Conservation (phyloP, 2,329 filamentous ascomycete species). For the Talaromyces rugulosus region DNA sequence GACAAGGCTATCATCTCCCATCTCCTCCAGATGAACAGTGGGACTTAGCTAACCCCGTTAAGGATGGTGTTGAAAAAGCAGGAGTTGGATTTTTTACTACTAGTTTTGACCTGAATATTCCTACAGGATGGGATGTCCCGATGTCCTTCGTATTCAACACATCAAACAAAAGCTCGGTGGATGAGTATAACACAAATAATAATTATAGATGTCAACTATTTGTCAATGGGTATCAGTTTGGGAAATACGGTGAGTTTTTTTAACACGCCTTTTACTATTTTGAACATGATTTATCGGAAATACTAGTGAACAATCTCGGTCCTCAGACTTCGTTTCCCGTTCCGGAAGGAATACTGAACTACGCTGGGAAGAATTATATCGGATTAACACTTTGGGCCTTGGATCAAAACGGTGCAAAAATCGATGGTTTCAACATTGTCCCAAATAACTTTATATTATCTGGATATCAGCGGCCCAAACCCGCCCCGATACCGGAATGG, state of each 20-base stretch:
- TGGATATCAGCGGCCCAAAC: neutral
- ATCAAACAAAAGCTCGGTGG: neutral
- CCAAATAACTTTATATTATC: slow-evolving; percentile 2
- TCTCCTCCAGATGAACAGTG: neutral
- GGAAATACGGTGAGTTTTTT: slow-evolving; percentile 46
- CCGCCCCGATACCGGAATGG: too few relatives aligned
- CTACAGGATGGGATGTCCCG: neutral
- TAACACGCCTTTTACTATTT: neutral
- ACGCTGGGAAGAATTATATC: slow-evolving; percentile 65
- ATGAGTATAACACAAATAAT: neutral
- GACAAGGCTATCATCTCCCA: slow-evolving; percentile 27
- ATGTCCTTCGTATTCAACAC: neutral
- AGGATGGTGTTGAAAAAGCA: neutral
- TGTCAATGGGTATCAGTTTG: slow-evolving; percentile 73
- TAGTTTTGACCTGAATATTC: neutral
- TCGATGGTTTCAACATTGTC: slow-evolving; percentile 34
- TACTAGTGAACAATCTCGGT: slow-evolving; percentile 58
- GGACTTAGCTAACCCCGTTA: neutral
- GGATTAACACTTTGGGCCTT: slow-evolving; percentile 66
- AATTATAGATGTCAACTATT: slow-evolving; percentile 61
- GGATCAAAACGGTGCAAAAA: slow-evolving; percentile 52
- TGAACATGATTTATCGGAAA: neutral
- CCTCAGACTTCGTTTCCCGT: slow-evolving; percentile 69
- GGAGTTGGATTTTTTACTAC: slow-evolving; percentile 5
- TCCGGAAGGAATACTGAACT: slow-evolving; percentile 68